These are phyloP conservation scores for Phytophthora foliorum DNA, from an alignment of 352 stramenopile genomes.

Conservation along the genomic window DNA sequence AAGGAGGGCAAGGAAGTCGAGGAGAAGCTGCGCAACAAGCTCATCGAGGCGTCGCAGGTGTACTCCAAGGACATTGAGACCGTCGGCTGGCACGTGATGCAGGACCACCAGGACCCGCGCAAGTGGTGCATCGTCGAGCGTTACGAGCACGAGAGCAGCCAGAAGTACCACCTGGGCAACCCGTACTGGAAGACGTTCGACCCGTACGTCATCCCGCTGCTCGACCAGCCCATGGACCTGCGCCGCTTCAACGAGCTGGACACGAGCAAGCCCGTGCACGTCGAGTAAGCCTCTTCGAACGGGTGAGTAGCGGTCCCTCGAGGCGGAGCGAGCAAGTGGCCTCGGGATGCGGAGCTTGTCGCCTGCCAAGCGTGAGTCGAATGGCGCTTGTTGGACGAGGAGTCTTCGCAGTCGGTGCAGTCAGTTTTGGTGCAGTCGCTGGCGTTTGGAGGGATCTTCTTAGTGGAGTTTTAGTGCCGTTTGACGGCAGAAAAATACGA, in stretches of 20 bases:
- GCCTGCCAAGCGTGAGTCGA: constrained; percentile 1
- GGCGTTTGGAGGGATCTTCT: not conserved
- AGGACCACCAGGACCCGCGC: constrained; percentile 40
- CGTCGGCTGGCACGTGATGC: constrained; percentile 44
- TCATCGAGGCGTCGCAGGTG: constrained; percentile 46
- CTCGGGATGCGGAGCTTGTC: not conserved
- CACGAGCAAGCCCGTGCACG: constrained; percentile 37
- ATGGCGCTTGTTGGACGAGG: not conserved
- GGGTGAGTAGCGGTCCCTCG: constrained; percentile 2
- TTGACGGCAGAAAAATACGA: constrained; percentile 1
- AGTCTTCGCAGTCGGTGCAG: not conserved
- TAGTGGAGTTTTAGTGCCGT: constrained; percentile 14
- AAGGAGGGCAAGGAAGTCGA: constrained; percentile 52
- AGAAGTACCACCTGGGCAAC: constrained; percentile 43
- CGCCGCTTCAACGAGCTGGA: constrained; percentile 49
- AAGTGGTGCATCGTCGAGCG: constrained; percentile 53
- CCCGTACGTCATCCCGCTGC: constrained; percentile 37
- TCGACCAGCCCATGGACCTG: constrained; percentile 41
- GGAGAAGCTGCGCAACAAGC: constrained; percentile 48
- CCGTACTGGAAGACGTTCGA: constrained; percentile 45
- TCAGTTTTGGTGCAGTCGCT: constrained; percentile 1
- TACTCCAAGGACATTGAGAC: constrained; percentile 46
- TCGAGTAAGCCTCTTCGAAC: constrained; percentile 17
- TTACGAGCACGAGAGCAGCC: constrained; percentile 44
- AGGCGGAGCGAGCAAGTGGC: not conserved